A percentile compares a stretch with the other conserved stretches of the same genome.
These are phyloP conservation scores for Boletus pseudopeckii DNA, from an alignment of 768 basidiomycete species.

Conservation along the genomic window DNA sequence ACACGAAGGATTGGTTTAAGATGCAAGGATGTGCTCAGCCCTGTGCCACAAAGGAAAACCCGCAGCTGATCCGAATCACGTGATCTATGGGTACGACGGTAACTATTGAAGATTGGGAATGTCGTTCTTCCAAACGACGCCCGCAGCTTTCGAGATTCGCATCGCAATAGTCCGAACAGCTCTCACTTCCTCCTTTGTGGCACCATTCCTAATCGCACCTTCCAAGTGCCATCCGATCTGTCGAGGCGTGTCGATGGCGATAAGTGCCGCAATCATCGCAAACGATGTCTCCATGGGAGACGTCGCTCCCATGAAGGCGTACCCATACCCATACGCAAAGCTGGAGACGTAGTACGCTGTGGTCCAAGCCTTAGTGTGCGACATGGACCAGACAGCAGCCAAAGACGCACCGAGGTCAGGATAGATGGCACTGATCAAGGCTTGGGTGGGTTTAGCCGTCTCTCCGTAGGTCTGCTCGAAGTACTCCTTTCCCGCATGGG, in stretches of 20 bases:
- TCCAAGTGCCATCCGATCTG: conserved; percentile 67
- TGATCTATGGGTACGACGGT: conserved; percentile 6
- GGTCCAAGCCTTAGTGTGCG: neutral
- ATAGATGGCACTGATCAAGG: conserved; percentile 47
- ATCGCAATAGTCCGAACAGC: conserved; percentile 58
- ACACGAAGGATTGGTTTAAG: neutral
- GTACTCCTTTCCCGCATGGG: conserved; percentile 38
- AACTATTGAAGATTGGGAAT: conserved; percentile 42
- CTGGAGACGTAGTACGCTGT: conserved; percentile 56
- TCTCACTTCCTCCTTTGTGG: conserved; percentile 46
- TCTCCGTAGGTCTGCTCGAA: conserved; percentile 56
- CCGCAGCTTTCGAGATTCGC: conserved; percentile 43
- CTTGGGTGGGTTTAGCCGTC: conserved; percentile 46
- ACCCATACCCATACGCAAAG: conserved; percentile 56
- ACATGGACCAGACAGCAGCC: neutral
- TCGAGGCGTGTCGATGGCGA: conserved; percentile 57
- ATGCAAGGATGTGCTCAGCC: neutral
- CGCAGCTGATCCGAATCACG: conserved; percentile 6
- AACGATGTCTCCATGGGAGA: conserved; percentile 56
- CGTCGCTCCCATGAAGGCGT: conserved; percentile 46
- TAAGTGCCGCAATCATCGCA: conserved; percentile 56
- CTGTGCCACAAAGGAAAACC: neutral
- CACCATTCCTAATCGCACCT: conserved; percentile 54
- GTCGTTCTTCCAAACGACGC: conserved; percentile 49
- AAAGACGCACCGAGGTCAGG: conserved; percentile 57